Base-by-base conservation (phyloP, 1,284 basidiomycete species). In the Ganoderma lucidum region DNA sequence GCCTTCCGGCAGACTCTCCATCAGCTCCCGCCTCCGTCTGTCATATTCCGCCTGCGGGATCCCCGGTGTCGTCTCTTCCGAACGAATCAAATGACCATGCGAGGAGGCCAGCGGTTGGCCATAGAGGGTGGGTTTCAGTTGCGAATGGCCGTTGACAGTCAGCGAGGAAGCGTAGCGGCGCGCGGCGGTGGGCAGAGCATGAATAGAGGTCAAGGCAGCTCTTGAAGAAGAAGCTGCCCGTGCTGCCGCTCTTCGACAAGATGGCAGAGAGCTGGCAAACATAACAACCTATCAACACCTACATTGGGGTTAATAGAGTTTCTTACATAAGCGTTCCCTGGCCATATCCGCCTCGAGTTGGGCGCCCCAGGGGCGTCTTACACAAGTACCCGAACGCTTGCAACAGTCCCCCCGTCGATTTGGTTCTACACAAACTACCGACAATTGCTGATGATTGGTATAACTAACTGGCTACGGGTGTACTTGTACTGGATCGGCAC, bases 1-100 rank as follows among this genome's bases (percentile, higher is more conserved):
- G 45, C 90, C 88, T 6, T 92, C 88, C 0, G 95, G 95, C 14
- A 99, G 82, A 28, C 82, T 80, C 19, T 93, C 86, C 90, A 99
- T 94, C 35, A 99, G 84, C 23, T 80, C 85, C 70, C 81, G 83
- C 70, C 97, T 82, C 62, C 97, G 84, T n/a, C 80, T 80, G 71
- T 96, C 94, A 82, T 98, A 99, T 74, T 99, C 98, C 32, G 85
- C 81, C 9, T 85, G 83, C 1, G 91, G 85, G 70, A 99, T 95
- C 12, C 96, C 97, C 0, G 95, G 93, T 0, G 96, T 98, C 32
- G 97, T 84, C 73, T 98, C 93, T 65, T 88, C 69, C 2, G 71
- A 64, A 30, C 74, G 69, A 51, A 82, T 78, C 17, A 80, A 70
- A 55, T 80, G 79, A 14, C 77, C 74, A 65, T 80, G 79, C 19